A percentile compares a stretch with the other conserved stretches of the same genome.
Evolutionary conservation across 345 rosid species (phyloP).

Genomic region (Aethionema arabicum): DNA sequence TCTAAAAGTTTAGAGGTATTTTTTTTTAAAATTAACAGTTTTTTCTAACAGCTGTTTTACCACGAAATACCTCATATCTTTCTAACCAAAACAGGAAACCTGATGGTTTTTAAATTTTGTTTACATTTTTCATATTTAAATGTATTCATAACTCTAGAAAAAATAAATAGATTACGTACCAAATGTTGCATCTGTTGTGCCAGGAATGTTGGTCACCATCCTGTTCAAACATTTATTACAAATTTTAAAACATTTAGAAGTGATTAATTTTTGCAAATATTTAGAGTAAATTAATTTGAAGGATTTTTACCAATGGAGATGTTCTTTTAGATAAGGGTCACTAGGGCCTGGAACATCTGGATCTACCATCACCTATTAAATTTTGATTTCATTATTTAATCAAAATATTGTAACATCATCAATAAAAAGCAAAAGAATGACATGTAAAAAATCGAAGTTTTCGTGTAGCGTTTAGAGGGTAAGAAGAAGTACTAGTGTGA

Average conservation of each 20-base stretch:
- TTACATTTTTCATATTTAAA: neutral
- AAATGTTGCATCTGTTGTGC: constrained; percentile 66
- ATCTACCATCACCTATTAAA: constrained; percentile 58
- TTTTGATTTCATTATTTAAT: constrained; percentile 12
- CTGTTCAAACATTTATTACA: constrained; percentile 33
- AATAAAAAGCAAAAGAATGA: neutral
- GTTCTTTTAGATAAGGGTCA: constrained; percentile 62
- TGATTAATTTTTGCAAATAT: no score
- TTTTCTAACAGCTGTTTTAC: no score
- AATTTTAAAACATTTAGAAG: no score
- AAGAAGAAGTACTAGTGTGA: constrained; percentile 50
- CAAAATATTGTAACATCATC: neutral
- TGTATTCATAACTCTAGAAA: neutral
- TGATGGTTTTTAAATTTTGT: no score
- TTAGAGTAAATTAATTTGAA: neutral
- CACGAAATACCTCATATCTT: no score
- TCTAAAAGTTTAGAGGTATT: no score
- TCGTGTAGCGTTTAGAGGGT: neutral
- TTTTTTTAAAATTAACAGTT: no score
- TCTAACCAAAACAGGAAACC: no score
- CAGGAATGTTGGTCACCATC: constrained; percentile 65
- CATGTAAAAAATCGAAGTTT: neutral
- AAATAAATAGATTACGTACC: constrained; percentile 40
- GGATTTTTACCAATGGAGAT: constrained; percentile 61
- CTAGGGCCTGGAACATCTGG: constrained; percentile 80